Evolutionary conservation across 345 rosid genomes (phyloP), one percentile per base, ranked within the genome.

Genomic region (Lagerstroemia speciosa): DNA sequence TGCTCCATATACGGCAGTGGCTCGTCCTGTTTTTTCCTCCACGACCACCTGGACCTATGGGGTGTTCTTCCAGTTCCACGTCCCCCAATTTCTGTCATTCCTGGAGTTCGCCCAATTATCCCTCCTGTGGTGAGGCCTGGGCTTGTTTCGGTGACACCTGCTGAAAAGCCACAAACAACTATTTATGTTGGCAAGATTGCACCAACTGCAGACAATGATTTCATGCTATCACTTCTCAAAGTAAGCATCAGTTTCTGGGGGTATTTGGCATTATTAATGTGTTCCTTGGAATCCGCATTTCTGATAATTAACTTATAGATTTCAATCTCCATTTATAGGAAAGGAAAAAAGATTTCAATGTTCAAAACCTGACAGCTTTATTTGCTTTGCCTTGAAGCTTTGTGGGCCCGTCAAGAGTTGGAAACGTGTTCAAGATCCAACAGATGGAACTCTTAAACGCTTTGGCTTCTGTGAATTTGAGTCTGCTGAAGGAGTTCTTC

Each of bases 381-480:
- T 27, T 27, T 30, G 34, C 14, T 30, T 58, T 58, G 57, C 20
- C 17, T 58, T 27, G 63, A 74, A 91, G 99, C 74, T 89, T 65
- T 94, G 99, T 82, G 98, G 99, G 70, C 88, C 92, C 55, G 92
- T 94, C 75, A 89, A 89, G 84, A 81, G 83, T 75, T 94, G 97
- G 96, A 84, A 81, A 83, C 92, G 98, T 76, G 83, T 84, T 36
- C 92, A 87, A 83, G 85, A 84, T 77, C 96, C 95, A 57, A 80
- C 88, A 70, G 82, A 84, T 76, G 91, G 90, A 69, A 84, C 93
- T 74, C 95, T 86, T 71, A 89, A 78, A 83, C 88, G 96, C 69
- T 94, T 91, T 78, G 99, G 99, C 37, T 89, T 94, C 77, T 94
- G 90, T 80, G 97, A 94, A 83, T 91, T 91, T 78, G 99, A 89